phyloP scores from a whole-genome alignment of 2,329 filamentous ascomycete genomes.

The Aspergillus puulaauensis region DNA sequence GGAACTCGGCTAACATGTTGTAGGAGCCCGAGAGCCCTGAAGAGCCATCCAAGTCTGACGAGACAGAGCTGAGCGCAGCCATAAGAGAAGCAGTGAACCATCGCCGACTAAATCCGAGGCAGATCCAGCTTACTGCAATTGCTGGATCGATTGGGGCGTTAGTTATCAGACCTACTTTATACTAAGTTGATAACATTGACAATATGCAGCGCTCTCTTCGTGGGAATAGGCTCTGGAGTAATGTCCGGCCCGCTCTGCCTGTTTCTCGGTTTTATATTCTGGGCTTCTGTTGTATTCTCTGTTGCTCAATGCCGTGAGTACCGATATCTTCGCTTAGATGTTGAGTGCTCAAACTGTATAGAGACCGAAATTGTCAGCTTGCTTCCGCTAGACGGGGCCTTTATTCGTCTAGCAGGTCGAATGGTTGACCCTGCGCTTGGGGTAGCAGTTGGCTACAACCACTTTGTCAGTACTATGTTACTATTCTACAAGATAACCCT shows the following conservation, averaged over 20 bases:
- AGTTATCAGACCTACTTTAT: background rate
- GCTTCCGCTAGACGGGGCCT: background rate
- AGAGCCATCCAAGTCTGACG: background rate
- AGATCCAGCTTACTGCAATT: conserved; percentile 3
- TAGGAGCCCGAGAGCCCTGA: background rate
- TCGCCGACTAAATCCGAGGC: background rate
- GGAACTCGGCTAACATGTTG: background rate
- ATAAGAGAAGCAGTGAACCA: background rate
- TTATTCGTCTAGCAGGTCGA: conserved; percentile 3
- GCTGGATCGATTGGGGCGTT: conserved; percentile 3
- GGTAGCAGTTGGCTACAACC: conserved; percentile 2
- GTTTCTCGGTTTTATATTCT: background rate
- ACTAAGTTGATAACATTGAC: background rate
- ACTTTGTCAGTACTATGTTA: background rate
- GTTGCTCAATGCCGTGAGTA: conserved; percentile 3
- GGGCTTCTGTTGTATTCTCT: conserved; percentile 4
- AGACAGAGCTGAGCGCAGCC: background rate
- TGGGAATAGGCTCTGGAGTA: conserved; percentile 2
- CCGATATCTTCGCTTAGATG: background rate
- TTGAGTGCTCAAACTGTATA: background rate
- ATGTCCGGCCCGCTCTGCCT: conserved; percentile 3
- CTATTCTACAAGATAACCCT: background rate
- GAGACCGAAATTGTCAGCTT: conserved; percentile 4
- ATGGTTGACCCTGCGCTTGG: conserved; percentile 5
- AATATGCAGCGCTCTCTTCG: background rate